A percentile compares a stretch with the other conserved stretches of the same genome.
These are phyloP conservation scores for Acarospora socialis DNA, from an alignment of 2,329 filamentous ascomycete genomes.

Conservation along the genomic window DNA sequence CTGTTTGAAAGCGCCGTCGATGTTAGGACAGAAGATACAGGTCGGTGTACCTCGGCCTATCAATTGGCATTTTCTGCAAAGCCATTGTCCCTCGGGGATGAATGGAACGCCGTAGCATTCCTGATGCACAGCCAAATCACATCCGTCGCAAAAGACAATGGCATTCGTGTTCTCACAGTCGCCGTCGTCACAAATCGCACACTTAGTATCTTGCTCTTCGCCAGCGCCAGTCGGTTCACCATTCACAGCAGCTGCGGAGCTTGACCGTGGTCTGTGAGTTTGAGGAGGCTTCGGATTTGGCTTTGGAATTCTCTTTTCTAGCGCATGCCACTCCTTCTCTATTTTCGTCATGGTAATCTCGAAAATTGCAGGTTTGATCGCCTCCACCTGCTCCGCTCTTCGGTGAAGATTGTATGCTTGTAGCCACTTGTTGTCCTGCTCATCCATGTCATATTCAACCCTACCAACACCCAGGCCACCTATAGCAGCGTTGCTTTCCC, in stretches of 20 bases:
- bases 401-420: constrained; percentile 68
- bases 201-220: constrained; percentile 94
- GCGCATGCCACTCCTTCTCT: constrained; percentile 92
- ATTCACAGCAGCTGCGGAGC: constrained; percentile 88
- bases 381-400: constrained; percentile 57
- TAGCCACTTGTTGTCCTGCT: constrained; percentile 95
- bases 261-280: constrained; percentile 81
- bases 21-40: constrained; percentile 97
- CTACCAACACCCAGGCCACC: constrained; percentile 49
- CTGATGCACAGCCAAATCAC: constrained; percentile 92
- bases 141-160: constrained; percentile 97
- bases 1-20: constrained; percentile 95
- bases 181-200: constrained; percentile 95
- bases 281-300: constrained; percentile 92
- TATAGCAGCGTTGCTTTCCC: constrained; percentile 38
- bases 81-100: constrained; percentile 96
- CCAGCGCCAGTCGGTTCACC: constrained; percentile 68
- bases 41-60: constrained; percentile 85
- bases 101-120: constrained; percentile 98
- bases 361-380: constrained; percentile 84
- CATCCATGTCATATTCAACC: constrained; percentile 99
- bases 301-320: constrained; percentile 94
- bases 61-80: constrained; percentile 90
- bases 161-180: constrained; percentile 99
- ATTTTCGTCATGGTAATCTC: constrained; percentile 98